Evolutionary conservation across 495 filamentous ascomycete genomes (phyloP).

Genomic region (Halenospora varia): DNA sequence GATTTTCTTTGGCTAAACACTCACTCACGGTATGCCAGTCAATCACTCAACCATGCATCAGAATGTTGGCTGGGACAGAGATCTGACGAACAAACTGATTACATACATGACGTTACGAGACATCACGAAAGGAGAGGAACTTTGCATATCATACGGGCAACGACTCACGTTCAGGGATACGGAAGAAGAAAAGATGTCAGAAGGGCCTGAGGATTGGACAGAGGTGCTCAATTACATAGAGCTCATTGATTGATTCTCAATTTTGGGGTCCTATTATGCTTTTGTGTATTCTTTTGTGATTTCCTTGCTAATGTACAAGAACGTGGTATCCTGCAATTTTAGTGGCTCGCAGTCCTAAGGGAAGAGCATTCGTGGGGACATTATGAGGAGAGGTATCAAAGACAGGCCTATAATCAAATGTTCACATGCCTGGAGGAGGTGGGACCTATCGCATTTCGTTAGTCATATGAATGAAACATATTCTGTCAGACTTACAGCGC

Average conservation of each 20-base stretch:
- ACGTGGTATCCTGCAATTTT: slow-evolving; percentile 21
- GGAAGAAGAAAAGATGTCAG: slow-evolving; percentile 22
- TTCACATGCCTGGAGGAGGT: slow-evolving; percentile 50
- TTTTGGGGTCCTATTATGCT: too few relatives aligned
- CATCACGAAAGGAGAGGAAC: slow-evolving; percentile 47
- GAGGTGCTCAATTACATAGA: slow-evolving; percentile 23
- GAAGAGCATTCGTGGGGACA: not conserved
- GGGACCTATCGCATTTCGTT: slow-evolving; percentile 39
- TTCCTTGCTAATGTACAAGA: slow-evolving; percentile 14
- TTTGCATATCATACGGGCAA: slow-evolving; percentile 53
- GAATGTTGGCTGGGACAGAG: slow-evolving; percentile 50
- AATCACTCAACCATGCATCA: slow-evolving; percentile 48
- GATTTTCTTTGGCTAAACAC: too few relatives aligned
- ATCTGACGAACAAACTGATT: slow-evolving; percentile 38
- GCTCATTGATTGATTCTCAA: slow-evolving; percentile 26
- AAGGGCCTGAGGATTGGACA: slow-evolving; percentile 15
- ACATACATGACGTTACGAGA: slow-evolving; percentile 46
- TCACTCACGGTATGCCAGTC: too few relatives aligned
- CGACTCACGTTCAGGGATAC: slow-evolving; percentile 49
- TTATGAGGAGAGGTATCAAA: not conserved
- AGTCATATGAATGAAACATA: slow-evolving; percentile 1
- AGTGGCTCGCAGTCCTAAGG: not conserved
- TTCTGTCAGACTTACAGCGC: slow-evolving; percentile 48
- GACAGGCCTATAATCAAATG: not conserved
- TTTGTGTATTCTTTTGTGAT: not conserved